These are phyloP conservation scores for Ophiosphaerella korrae DNA, from an alignment of 2,329 filamentous ascomycete genomes.

Conservation along the genomic window DNA sequence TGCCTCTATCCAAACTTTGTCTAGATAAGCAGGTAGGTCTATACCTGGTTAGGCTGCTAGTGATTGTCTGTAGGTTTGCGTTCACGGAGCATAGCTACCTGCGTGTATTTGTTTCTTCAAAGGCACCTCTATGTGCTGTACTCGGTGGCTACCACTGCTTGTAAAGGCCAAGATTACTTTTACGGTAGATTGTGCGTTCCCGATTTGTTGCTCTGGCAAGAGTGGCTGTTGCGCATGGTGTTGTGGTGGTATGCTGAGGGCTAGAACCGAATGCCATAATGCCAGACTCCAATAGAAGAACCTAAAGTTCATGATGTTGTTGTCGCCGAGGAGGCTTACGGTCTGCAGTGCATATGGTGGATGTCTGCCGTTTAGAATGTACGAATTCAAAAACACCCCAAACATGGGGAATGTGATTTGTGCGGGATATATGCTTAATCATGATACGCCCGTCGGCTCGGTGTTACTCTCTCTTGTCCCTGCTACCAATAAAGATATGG, in stretches of 20 bases:
- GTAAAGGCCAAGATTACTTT: constrained; percentile 21
- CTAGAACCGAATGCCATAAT: background rate
- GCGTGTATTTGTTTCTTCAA: constrained; percentile 15
- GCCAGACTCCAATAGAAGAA: constrained; percentile 1
- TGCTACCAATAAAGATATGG: constrained; percentile 1
- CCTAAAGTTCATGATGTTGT: constrained; percentile 3
- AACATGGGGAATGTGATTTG: background rate
- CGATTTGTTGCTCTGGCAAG: background rate
- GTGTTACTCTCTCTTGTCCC: background rate
- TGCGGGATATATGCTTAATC: background rate
- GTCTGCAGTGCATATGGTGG: background rate
- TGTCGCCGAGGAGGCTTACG: background rate
- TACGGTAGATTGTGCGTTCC: background rate
- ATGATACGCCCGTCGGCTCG: background rate
- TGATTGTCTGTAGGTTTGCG: too few relatives aligned
- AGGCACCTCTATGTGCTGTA: constrained; percentile 20
- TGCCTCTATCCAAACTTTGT: constrained; percentile 19
- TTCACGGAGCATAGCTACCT: constrained; percentile 9
- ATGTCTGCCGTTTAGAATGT: too few relatives aligned
- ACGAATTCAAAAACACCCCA: too few relatives aligned
- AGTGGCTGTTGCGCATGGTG: constrained; percentile 12
- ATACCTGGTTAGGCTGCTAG: constrained; percentile 6
- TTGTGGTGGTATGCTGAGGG: constrained; percentile 12
- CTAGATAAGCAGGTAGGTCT: constrained; percentile 15
- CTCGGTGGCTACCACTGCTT: constrained; percentile 10